These are phyloP conservation scores for Nelumbo lutea DNA, from an alignment of 164 flowering plant species.

Conservation along the genomic window DNA sequence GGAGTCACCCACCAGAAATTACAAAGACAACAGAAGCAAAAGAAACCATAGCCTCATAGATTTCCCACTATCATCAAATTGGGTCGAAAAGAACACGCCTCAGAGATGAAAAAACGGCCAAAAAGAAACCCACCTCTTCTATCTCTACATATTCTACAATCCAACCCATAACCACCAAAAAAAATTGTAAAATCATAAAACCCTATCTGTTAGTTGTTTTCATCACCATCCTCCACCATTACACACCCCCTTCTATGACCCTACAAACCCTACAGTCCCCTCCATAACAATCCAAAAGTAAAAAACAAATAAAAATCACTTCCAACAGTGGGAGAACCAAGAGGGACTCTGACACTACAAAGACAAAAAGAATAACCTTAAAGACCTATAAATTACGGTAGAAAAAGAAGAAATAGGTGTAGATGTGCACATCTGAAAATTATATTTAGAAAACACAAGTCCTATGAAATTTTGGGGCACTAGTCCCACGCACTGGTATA, in stretches of 20 bases:
- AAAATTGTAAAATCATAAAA: neutral
- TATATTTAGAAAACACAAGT: constrained; percentile 12
- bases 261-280: constrained; percentile 10
- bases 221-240: constrained; percentile 15
- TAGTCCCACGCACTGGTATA: constrained; percentile 61
- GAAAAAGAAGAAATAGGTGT: neutral
- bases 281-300: neutral
- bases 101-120: neutral
- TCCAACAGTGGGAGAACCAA: constrained; percentile 14
- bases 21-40: neutral
- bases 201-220: constrained; percentile 14
- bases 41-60: neutral
- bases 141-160: neutral
- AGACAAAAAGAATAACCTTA: neutral
- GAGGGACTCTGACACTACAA: neutral
- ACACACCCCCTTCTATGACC: constrained; percentile 3
- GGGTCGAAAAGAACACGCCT: neutral
- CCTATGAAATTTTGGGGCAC: neutral
- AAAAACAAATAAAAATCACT: neutral
- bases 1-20: neutral
- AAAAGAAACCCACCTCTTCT: neutral
- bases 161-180: neutral
- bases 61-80: neutral
- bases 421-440: constrained; percentile 20
- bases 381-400: neutral